Evolutionary conservation across 345 rosid species (phyloP).

Genomic region (Eucalyptus pauciflora): DNA sequence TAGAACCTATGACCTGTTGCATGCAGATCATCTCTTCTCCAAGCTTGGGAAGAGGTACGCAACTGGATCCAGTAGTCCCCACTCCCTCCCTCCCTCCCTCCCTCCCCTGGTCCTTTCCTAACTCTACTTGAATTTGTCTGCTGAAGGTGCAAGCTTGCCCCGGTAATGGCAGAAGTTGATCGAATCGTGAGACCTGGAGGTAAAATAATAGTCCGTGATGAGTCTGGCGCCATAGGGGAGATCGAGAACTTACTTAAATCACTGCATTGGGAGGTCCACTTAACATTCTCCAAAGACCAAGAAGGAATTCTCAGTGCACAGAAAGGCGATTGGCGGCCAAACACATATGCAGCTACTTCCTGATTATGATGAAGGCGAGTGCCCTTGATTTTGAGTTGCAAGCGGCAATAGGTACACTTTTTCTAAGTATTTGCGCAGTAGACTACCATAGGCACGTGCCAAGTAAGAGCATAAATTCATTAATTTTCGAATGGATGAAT

Average conservation of each 20-base stretch:
- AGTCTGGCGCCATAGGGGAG: conserved; percentile 49
- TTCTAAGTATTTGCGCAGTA: background rate
- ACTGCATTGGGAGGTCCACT: conserved; percentile 69
- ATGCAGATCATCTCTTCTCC: conserved; percentile 92
- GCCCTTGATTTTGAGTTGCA: background rate
- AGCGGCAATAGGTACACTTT: background rate
- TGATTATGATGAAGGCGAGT: background rate
- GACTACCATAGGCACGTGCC: background rate
- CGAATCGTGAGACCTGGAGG: conserved; percentile 93
- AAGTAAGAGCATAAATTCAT: background rate
- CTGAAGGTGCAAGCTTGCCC: conserved; percentile 69
- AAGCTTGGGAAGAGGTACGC: conserved; percentile 51
- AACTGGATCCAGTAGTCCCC: background rate
- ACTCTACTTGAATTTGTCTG: background rate
- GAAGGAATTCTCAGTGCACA: conserved; percentile 87
- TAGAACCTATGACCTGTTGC: conserved; percentile 71
- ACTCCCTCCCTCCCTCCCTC: background rate
- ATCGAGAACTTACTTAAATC: conserved; percentile 73
- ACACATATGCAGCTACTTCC: conserved; percentile 18
- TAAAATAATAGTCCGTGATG: conserved; percentile 66
- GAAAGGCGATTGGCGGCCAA: conserved; percentile 86
- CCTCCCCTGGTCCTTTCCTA: background rate
- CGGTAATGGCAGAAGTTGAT: conserved; percentile 84
- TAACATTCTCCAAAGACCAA: conserved; percentile 61
- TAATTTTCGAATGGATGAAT: background rate